Percentiles rank a stretch among this genome's conserved stretches.
Evolutionary conservation across 2,329 filamentous ascomycete genomes (phyloP).

Genomic region (Colletotrichum graminicola): DNA sequence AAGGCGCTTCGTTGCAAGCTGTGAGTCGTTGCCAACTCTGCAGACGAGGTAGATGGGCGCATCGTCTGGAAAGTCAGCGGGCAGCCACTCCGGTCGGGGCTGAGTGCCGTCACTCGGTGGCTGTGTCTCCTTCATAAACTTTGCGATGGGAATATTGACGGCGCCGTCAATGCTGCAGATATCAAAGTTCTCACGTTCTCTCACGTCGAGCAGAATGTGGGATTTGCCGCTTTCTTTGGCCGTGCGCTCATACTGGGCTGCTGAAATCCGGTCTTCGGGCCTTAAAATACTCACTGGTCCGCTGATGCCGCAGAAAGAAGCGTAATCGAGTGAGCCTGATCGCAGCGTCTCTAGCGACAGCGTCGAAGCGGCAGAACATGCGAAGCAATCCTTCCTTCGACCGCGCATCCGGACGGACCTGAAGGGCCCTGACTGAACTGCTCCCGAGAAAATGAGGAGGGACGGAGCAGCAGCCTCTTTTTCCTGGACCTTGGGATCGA

Average conservation of each 20-base stretch:
- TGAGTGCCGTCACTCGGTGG: conserved; percentile 39
- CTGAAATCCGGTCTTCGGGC: conserved; percentile 76
- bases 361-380: conserved; percentile 75
- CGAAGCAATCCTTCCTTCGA: conserved; percentile 77
- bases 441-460: conserved; percentile 64
- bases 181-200: conserved; percentile 86
- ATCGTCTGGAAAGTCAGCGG: conserved; percentile 53
- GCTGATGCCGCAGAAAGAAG: conserved; percentile 82
- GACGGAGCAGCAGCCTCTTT: conserved; percentile 43
- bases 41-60: conserved; percentile 79
- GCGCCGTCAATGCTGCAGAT: conserved; percentile 82
- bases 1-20: conserved; percentile 74
- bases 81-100: conserved; percentile 54
- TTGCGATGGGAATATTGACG: conserved; percentile 72
- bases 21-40: conserved; percentile 82
- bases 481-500: conserved; percentile 44
- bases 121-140: conserved; percentile 68
- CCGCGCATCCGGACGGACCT: conserved; percentile 80
- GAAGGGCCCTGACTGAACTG: conserved; percentile 64
- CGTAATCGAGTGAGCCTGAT: conserved; percentile 81
- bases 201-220: conserved; percentile 82
- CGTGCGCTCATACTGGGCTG: conserved; percentile 66
- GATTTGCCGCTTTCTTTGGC: conserved; percentile 32
- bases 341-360: conserved; percentile 74
- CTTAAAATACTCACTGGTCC: conserved; percentile 67